Evolutionary conservation across 2,329 filamentous ascomycete genomes (phyloP), one percentile per base, ranked within the genome.

Genomic region (Gremmenia infestans): DNA sequence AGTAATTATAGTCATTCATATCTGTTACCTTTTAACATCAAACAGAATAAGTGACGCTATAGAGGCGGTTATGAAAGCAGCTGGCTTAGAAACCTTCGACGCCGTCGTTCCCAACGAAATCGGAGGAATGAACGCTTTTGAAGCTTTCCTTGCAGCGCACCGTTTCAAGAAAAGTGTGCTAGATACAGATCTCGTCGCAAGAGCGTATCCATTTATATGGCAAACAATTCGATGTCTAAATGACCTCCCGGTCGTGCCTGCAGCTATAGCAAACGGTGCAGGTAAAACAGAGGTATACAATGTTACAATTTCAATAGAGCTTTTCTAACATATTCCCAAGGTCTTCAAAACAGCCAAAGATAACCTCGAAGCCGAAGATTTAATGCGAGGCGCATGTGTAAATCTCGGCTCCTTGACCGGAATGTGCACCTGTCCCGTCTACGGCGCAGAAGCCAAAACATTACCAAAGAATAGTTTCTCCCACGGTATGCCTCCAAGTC

Each of bases 71-170:
- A 60, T 69, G 58, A 51, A 59, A 43, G 40, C 53, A 3, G 57
- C 58, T 5, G 61, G 59, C 9, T 28, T 67, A 7, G 52, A 54
- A 15, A 54, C 59, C 9, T 68, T 68, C 47, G 65, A 82, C 19
- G 80, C 81, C 39, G 79, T 86, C 58, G 81, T 87, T 58, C 77
- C 81, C 1, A 68, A 86, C 11, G 85, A 88, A 63, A 85, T 88
- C 53, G 85, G 85, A n/a, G 85, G 85, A 6, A 78, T 78, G 4
- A 88, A 88, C 60, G 83, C 66, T 1, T 67, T 69, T 35, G 66
- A 69, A 54, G 62, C 65, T 14, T 50, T 69, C 9, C 58, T 68
- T 8, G 62, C 62, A 14, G 66, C 60, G 3, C 58, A 65, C 25
- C 62, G 64, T 22, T 64, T 67, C 19, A 54, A 59, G 6, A 68